Conservation (phyloP, 1,139 yeast species). For the Cylindricascospora bacillispora region DNA sequence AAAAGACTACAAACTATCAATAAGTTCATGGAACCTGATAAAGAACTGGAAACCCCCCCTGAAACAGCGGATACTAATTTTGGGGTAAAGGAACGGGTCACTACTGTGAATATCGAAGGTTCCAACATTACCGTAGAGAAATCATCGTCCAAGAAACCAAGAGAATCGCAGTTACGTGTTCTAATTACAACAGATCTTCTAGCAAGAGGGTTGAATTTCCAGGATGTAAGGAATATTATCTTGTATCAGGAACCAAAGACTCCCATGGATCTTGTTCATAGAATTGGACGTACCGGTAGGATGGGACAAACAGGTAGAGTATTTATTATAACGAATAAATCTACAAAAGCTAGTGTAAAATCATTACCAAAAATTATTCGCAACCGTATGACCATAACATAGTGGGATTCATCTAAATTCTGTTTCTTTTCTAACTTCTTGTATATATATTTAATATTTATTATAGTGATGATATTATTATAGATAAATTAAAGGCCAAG, state of each 20-base stretch:
- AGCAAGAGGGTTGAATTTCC: conserved; percentile 84
- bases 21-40: conserved; percentile 50
- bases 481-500: no score
- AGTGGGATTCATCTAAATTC: conserved; percentile 1
- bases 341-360: conserved; percentile 62
- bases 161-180: conserved; percentile 33
- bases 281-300: conserved; percentile 92
- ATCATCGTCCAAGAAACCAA: conserved; percentile 23
- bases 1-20: conserved; percentile 45
- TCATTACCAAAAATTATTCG: conserved; percentile 66
- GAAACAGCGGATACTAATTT: conserved; percentile 16
- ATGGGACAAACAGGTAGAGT: conserved; percentile 85
- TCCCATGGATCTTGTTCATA: conserved; percentile 76
- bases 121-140: conserved; percentile 14
- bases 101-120: conserved; percentile 11
- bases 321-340: conserved; percentile 55
- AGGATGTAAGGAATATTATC: conserved; percentile 68
- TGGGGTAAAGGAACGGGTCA: conserved; percentile 7
- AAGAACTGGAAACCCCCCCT: conserved; percentile 23
- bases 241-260: conserved; percentile 77
- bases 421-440: neutral
- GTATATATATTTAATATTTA: conserved; percentile 1
- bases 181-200: conserved; percentile 82
- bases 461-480: no score
- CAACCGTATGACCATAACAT: conserved; percentile 25